Evolutionary conservation across 345 rosid genomes (phyloP), one percentile per base, ranked within the genome.

Genomic region (Syzygium aromaticum): DNA sequence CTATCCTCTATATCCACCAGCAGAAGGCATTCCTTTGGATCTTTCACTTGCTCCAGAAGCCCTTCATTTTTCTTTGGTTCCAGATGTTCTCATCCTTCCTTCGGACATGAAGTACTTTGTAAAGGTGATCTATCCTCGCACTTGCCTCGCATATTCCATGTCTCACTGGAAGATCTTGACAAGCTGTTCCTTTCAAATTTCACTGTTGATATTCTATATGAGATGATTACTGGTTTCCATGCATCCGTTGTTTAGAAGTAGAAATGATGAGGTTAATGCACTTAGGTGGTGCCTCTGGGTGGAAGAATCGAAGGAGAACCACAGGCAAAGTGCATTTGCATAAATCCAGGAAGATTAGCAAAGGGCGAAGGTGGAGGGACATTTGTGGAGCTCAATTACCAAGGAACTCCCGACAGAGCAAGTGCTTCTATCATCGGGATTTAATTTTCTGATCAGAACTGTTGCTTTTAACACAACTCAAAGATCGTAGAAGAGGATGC

Each of bases 301-400:
- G 95, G 91, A 86, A 88, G 84, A 88, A 93, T 28, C 21, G 95
- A 96, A 89, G 94, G 94, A 77, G 93, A 92, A 89, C 94, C 91
- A 87, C 90, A 89, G 67, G 91, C 23, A 78, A 96, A 94, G 89
- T 95, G 98, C 86, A 87, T 95, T 28, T 96, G 98, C 84, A 90
- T 96, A 80, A 96, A 97, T 91, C 99, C 99, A 2, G 98, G 99
- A 90, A 93, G 98, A 90, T 89, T 95, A 56, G 92, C 98, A 53
- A 95, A 95, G 90, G 99, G 98, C 88, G 97, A 94, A 92, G 95
- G 97, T 1, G 98, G 93, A 1, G 97, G 99, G 87, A 97, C 98
- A 85, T 98, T 98, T 84, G 96, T 87, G 16, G 98, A 96, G 92
- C 93, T 96, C 77, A 86, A 90, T 86, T 95, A 92, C 90, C 88